Evolutionary conservation across 768 basidiomycete species (phyloP), one percentile per base, ranked within the genome.

Genomic region (Suillus occidentalis): DNA sequence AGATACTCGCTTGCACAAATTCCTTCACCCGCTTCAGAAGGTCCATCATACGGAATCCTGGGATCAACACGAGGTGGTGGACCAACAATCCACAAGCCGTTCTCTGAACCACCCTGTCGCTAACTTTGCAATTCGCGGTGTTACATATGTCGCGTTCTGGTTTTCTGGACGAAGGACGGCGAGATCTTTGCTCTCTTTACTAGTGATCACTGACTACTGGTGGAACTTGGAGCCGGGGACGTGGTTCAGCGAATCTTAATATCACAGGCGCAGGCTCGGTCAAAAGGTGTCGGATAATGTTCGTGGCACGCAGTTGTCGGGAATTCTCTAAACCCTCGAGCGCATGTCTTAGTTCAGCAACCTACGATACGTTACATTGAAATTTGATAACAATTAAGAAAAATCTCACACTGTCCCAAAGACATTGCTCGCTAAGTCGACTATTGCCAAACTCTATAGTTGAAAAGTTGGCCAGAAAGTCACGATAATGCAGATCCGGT

Each of bases 91-190:
- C 8, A 75, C 65, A 5, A 92, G 72, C 2, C 76, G 74, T 65
- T 90, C 90, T 28, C 78, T 79, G 60, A 91, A 87, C 0, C 84
- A 79, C 0, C 82, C 81, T 9, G 71, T 39, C 0, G 88, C 85
- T 9, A 91, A 73, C 10, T 75, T 69, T 6, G 80, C 81, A 52
- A 92, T 86, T 22, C 80, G 77, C 0, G 86, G 85, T 0, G 90
- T 91, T 9, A 92, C 89, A 56, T 84, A 84, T 0, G 89, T 91
- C 6, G 78, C 75, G 20, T 74, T 82, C 67, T 86, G 85, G 37
- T 83, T 82, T 66, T 86, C 85, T 0, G 80, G 72, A 28, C 80
- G 84, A 20, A 91, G 78, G 2, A 89, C 85, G 2, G 80, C 82
- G 5, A 84, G 67, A 68, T 92, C 91, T 6, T 80, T 75, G 68